These are phyloP conservation scores for Vaccinium vitisidaea DNA, from an alignment of 148 eudicot genomes.

Conservation along the genomic window DNA sequence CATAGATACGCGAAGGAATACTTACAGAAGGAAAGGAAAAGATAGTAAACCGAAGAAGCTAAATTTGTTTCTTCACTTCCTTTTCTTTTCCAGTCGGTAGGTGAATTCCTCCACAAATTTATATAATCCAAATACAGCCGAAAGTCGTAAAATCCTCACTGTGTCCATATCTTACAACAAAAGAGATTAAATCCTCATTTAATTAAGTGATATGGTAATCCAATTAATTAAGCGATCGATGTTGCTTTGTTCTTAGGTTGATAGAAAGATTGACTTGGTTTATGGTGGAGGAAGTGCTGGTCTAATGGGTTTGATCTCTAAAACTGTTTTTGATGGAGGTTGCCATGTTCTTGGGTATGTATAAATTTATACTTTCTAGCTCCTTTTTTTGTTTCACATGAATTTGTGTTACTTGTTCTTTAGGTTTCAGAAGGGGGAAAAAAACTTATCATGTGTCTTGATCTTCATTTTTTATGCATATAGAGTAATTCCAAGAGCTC, in stretches of 20 bases:
- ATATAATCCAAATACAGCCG: background rate
- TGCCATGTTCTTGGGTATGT: constrained; percentile 77
- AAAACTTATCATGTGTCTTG: background rate
- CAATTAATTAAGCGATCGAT: background rate
- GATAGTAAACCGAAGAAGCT: background rate
- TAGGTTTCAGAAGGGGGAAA: background rate
- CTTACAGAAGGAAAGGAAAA: background rate
- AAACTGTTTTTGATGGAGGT: constrained; percentile 69
- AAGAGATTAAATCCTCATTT: too few relatives aligned
- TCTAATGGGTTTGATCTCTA: constrained; percentile 74
- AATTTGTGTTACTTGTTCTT: background rate
- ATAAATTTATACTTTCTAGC: background rate
- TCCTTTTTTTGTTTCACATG: background rate
- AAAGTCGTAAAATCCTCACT: background rate
- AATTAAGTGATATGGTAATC: background rate
- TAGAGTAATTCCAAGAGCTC: constrained; percentile 69
- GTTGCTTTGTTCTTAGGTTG: constrained; percentile 38
- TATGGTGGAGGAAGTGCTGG: constrained; percentile 88
- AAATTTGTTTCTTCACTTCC: background rate
- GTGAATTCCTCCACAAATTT: background rate
- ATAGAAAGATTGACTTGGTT: constrained; percentile 60
- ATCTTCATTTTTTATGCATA: constrained; percentile 16
- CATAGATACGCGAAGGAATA: background rate
- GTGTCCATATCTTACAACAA: too few relatives aligned
- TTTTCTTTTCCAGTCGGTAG: background rate